Base-by-base conservation (phyloP, 441 rosid species). In the Pelargonium australe region DNA sequence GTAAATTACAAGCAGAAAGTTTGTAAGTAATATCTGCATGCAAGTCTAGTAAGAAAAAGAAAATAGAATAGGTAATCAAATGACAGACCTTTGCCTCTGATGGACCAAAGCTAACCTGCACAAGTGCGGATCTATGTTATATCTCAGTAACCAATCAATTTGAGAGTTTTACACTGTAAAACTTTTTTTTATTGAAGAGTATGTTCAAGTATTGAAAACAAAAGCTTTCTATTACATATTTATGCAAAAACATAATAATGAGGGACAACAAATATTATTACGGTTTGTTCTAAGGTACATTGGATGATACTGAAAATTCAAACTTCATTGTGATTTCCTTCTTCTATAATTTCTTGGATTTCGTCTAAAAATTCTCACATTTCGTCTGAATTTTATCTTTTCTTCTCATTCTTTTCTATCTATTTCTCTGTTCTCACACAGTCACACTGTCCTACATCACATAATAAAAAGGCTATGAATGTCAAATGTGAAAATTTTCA, bases 31-130 rank as follows among this genome's bases (percentile, higher is more conserved):
- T 44, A 28, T 44, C 9, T 0, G 57, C 70, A 67, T 45, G 20
- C 61, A 70, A 53, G 72, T 23, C 23, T 23, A 55, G 19, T 10
- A 60, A 49, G 57, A n/a, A 70, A 37, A 45, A 74, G 16, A 70
- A 62, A 9, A n/a, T 17, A 68, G 63, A 43, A 64, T 41, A 1
- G 2, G 44, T 41, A 41, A 41, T 41, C 65, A 61, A 47, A 41
- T 25, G 68, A 78, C 96, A 60, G 68, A 93, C 96, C 96, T 93
- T 93, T 66, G 97, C 98, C 80, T 93, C 97, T n/a, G 97, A 79
- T 77, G 82, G 97, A 58, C 98, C 89, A 72, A 90, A 86, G 83
- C 90, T 84, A 80, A 91, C 97, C 97, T 91, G 90, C 68, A 79
- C 49, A 77, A 74, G 57, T 75, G 74, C 25, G 57, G 44, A 80